These are phyloP conservation scores for Neofusicoccum kwambonambiense DNA, from an alignment of 2,329 filamentous ascomycete genomes.

Conservation along the genomic window DNA sequence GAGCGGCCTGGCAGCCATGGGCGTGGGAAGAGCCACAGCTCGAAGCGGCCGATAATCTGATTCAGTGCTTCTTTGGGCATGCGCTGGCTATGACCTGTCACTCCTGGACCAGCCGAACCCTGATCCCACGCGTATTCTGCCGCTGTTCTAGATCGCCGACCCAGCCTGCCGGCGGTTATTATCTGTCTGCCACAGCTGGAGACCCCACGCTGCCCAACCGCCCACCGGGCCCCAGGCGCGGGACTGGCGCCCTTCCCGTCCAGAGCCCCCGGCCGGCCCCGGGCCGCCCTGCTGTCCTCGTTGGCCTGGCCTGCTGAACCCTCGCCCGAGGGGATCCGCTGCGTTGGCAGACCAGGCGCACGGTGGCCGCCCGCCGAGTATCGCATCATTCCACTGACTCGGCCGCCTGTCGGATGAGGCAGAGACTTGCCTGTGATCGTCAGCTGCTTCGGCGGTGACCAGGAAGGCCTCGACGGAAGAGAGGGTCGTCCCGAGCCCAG, in stretches of 20 bases:
- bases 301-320: neutral
- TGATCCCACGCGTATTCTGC: constrained; percentile 2
- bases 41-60: neutral
- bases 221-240: neutral
- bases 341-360: neutral
- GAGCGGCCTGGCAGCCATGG: constrained; percentile 3
- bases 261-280: neutral
- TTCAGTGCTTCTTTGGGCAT: neutral
- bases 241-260: neutral
- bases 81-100: neutral
- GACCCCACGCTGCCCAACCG: neutral
- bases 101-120: neutral
- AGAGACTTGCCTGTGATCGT: neutral
- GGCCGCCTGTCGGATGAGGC: neutral
- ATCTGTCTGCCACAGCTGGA: neutral
- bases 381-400: constrained; percentile 10
- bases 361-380: neutral
- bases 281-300: neutral
- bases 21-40: constrained; percentile 5
- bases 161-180: neutral
- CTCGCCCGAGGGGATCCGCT: neutral
- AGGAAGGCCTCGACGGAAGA: constrained; percentile 12
- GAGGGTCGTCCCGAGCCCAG: constrained; percentile 15
- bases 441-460: constrained; percentile 6
- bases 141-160: constrained; percentile 13